Conservation (phyloP, 2,329 filamentous ascomycete species). For the Neofusicoccum umdonicola region DNA sequence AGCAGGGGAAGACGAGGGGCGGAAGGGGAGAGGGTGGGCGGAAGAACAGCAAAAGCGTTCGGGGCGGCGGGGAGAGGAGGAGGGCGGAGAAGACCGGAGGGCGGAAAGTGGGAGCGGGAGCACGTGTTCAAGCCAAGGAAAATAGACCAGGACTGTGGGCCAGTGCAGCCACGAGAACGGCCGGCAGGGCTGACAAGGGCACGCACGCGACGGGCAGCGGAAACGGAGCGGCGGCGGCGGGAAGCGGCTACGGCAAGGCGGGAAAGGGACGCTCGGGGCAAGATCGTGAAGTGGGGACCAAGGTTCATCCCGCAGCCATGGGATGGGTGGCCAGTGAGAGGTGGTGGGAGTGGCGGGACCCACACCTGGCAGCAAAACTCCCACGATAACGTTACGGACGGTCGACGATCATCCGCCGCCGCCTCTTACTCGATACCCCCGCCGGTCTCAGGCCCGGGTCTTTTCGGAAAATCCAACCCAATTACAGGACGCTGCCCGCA, state of each 20-base stretch:
- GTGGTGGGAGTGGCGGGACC: background rate
- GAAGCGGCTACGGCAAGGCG: background rate
- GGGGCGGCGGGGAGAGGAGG: background rate
- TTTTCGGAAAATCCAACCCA: background rate
- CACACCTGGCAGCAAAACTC: background rate
- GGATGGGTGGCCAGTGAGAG: background rate
- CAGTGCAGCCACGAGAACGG: background rate
- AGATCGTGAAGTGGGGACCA: conserved; percentile 17
- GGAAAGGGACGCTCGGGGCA: conserved; percentile 8
- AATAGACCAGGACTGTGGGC: background rate
- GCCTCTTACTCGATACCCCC: background rate
- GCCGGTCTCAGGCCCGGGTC: background rate
- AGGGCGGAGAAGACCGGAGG: background rate
- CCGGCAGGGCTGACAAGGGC: background rate
- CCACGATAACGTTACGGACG: conserved; percentile 3
- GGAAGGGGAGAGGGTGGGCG: too few relatives aligned
- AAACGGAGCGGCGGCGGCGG: background rate
- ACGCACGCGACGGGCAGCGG: background rate
- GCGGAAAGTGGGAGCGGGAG: background rate
- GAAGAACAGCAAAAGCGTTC: too few relatives aligned
- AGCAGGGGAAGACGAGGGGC: too few relatives aligned
- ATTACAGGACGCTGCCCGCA: background rate
- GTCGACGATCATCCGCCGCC: background rate
- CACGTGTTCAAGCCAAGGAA: background rate
- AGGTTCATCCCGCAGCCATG: conserved; percentile 11